Conservation (phyloP, 768 basidiomycete genomes). For the Tricholoma sp. region DNA sequence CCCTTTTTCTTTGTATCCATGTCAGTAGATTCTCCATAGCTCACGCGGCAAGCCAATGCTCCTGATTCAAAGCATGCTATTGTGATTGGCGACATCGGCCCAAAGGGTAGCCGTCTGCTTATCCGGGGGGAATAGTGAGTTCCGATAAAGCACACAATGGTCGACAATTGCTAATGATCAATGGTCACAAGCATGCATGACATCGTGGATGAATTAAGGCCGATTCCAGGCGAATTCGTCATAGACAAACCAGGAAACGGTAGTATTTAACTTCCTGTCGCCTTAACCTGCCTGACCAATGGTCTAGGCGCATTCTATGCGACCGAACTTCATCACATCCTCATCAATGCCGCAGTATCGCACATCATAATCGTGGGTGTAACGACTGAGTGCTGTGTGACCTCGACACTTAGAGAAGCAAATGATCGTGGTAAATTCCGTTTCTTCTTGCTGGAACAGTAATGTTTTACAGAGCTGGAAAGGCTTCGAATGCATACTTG, state of each 20-base stretch:
- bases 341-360: not conserved
- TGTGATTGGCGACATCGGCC: not conserved
- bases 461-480: not conserved
- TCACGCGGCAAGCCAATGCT: not conserved
- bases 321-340: slow-evolving; percentile 1
- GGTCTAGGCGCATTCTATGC: not conserved
- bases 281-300: not conserved
- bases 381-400: not conserved
- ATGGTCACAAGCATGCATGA: not conserved
- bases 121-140: not conserved
- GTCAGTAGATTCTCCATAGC: not conserved
- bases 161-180: not conserved
- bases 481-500: slow-evolving; percentile 1
- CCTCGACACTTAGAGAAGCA: not conserved
- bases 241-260: slow-evolving; percentile 1
- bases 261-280: not conserved
- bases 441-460: not conserved
- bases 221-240: not conserved
- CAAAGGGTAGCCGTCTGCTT: not conserved
- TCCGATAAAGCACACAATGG: not conserved
- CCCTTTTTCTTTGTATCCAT: not conserved
- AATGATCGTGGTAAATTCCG: not conserved
- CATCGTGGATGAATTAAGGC: not conserved
- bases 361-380: not conserved
- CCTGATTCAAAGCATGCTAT: not conserved